Evolutionary conservation across 2,329 filamentous ascomycete species (phyloP), one percentile per base, ranked within the genome.

Genomic region (Nemania sp.): DNA sequence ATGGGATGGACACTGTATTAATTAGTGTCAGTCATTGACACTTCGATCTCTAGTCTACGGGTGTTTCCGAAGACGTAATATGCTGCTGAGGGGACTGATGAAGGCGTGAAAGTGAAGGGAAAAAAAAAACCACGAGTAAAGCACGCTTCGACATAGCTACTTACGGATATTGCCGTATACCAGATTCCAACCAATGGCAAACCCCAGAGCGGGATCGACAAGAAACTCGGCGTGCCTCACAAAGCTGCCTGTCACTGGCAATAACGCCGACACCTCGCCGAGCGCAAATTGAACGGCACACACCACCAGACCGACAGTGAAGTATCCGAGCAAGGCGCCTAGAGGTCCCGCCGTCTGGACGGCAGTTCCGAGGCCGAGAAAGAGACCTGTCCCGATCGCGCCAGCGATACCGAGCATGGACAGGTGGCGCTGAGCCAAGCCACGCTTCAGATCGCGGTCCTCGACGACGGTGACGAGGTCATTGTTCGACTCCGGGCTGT

Each of bases 351-450:
- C 84, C 20, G 73, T 80, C 64, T 77, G 75, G 21, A 87, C 79
- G 17, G 83, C 82, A 59, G 75, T 72, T 65, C 84, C 84, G 35
- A 85, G 81, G 17, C 84, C 83, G 39, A 87, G 81, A 70, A 87
- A 87, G 34, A 87, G 79, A 56, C 84, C 84, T 49, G 84, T 85
- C 65, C 84, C 84, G 61, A 87, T 86, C 61, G 83, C 81, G 54
- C 84, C 84, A 53, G 84, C 84, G 57, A 87, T 85, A 67, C 82
- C 84, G 63, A 87, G 79, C 83, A 87, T 86, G 65, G 84, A 83
- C 63, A 87, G 76, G 72, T 87, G 84, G 54, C 83, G 80, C 65
- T 82, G 80, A 67, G 79, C 78, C 56, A 86, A 77, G 18, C 78
- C 78, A 60, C 80, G 79, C 67, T 76, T 77, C 55, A 84, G 76